Base-by-base conservation (phyloP, 108 stramenopile genomes). In the Cyclostephanos invisitatus region DNA sequence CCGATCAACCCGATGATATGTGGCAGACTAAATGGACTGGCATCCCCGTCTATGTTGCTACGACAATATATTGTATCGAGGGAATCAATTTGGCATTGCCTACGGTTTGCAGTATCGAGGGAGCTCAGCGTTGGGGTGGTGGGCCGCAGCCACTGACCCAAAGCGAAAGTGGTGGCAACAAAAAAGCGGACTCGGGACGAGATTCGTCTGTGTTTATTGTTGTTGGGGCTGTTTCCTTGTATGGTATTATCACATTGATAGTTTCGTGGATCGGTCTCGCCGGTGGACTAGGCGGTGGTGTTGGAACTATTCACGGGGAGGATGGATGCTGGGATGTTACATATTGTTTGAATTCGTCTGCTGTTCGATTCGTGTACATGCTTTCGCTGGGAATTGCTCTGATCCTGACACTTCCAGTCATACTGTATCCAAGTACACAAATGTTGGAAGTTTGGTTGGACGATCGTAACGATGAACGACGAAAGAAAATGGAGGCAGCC, bases 381-480 rank as follows among this genome's bases (percentile, higher is more conserved):
- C 47, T 81, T 2, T 77, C 80, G 12, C 61, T 81, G 64, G 76
- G 75, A 6, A 72, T 75, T 44, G 80, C 80, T 20, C 67, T 81
- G 46, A 49, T 81, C 40, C 51, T 81, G 68, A 81, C 80, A 50
- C 75, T 81, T 8, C 80, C 80, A 9, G 80, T 81, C 64, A 81
- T 81, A 38, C 65, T 81, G 3, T 81, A 77, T 73, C 80, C 80
- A 6, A 77, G 75, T 73, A 81, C 80, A 20, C 63, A 81, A 59
- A 74, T 81, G 73, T 50, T 81, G 57, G 80, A 81, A 37, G 61
- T 81, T 46, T 80, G 73, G 78, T 62, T 80, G 21, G 78, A 80
- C 44, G 74, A 80, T 71, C 61, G 78, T 9, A 68, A 68, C 15
- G 78, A 75, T 32, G 74, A 75, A 47, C 69, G 73, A 56, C 62